Conservation (phyloP, 371 early-diverging fungal species). For the Mortierella sp. region DNA sequence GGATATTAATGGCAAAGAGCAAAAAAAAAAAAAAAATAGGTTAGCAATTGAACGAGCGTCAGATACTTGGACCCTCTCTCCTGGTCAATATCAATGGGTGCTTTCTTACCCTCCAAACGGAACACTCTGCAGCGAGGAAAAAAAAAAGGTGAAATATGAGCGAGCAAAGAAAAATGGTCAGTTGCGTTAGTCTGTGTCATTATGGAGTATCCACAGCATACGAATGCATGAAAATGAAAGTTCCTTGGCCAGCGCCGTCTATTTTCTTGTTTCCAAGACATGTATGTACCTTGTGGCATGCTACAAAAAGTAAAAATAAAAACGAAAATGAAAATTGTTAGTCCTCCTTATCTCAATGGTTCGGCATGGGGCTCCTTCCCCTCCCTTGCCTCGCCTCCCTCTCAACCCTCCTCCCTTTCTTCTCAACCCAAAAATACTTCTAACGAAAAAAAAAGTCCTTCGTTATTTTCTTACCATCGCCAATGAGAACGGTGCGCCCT, state of each 20-base stretch:
- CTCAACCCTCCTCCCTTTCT: too few relatives aligned
- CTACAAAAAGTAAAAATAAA: conserved; percentile 3
- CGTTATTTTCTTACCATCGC: conserved; percentile 55
- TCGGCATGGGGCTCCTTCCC: background rate
- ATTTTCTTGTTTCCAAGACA: background rate
- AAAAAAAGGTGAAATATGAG: background rate
- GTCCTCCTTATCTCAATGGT: too few relatives aligned
- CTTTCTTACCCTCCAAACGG: conserved; percentile 57
- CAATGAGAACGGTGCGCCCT: conserved; percentile 50
- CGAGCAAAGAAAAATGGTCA: background rate
- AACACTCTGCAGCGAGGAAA: conserved; percentile 34
- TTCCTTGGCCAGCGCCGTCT: too few relatives aligned
- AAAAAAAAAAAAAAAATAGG: background rate
- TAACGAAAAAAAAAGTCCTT: background rate
- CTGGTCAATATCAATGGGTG: too few relatives aligned
- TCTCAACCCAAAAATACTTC: too few relatives aligned
- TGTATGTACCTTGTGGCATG: conserved; percentile 52
- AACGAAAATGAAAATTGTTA: background rate
- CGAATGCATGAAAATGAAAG: background rate
- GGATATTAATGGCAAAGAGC: background rate
- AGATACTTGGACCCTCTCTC: too few relatives aligned
- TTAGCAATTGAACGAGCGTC: background rate
- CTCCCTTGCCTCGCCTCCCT: too few relatives aligned
- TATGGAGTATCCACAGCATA: background rate
- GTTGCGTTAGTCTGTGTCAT: background rate